Base-by-base conservation (phyloP, 345 rosid species). In the Aethionema arabicum region DNA sequence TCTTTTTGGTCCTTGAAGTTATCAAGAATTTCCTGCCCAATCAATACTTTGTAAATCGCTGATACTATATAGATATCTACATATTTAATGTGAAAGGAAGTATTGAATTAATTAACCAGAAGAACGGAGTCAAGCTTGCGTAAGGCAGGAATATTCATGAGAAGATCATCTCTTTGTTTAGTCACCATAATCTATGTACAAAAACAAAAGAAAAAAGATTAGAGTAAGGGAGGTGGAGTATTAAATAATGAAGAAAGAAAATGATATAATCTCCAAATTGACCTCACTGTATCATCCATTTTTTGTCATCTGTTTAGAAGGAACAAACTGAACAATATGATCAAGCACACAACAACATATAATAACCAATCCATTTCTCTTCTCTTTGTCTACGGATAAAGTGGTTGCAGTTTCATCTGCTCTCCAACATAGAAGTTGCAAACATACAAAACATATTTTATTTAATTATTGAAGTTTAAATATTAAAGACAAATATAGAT, bases 51-150 rank as follows among this genome's bases (percentile, higher is more conserved):
- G 40, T 37, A 10, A 37, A 37, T 37, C 2, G 40, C 40, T 6
- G 11, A 40, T 40, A 8, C n/a, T 13, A 27, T 21, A 21, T 21
- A 21, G 1, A 21, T 21, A 21, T 21, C 27, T 21, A 4, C 5
- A 47, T 6, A 27, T 47, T 4, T 14, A 4, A 14, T 47, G 10
- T 27, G 39, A 52, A 66, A 50, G 67, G 21, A 12, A 5, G 32
- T 40, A 9, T 7, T 21, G 27, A 21, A 21, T 21, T 21, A 45
- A 76, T 88, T 71, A 62, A 92, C 98, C 12, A 87, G 70, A 55
- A 89, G 91, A 79, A 89, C 77, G 11, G 89, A 76, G 59, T 89
- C 98, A 7, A 92, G 98, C 77, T 87, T 85, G 61, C 88, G 85
- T 43, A 92, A 67, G 9, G 90, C 96, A 11, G 98, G 97, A 47